Percentiles rank a stretch among this genome's conserved stretches.
phyloP scores from a whole-genome alignment of 1,139 yeast genomes.

The Scheffersomyces insectosa region DNA sequence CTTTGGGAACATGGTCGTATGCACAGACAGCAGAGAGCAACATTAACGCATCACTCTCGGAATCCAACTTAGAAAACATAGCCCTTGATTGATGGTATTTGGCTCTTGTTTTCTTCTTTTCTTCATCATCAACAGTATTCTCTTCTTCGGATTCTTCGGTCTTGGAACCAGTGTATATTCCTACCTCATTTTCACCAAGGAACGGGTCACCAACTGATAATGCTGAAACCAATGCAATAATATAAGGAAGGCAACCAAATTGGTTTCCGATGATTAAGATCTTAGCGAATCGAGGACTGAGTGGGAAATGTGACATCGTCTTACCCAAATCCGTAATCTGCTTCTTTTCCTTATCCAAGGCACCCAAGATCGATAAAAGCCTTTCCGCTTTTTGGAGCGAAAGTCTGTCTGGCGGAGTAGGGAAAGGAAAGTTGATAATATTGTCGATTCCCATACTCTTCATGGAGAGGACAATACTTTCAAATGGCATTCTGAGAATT shows the following conservation, averaged over 20 bases:
- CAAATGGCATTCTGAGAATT: slow-evolving; percentile 92
- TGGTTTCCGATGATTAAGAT: slow-evolving; percentile 89
- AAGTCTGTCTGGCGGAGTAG: slow-evolving; percentile 80
- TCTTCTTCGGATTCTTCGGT: slow-evolving; percentile 26
- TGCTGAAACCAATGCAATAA: slow-evolving; percentile 89
- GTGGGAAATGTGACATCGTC: slow-evolving; percentile 87
- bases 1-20: slow-evolving; percentile 66
- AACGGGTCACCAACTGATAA: slow-evolving; percentile 94
- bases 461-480: slow-evolving; percentile 91
- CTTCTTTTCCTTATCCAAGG: slow-evolving; percentile 54
- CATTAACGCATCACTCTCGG: slow-evolving; percentile 71
- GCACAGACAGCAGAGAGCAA: slow-evolving; percentile 87
- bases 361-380: slow-evolving; percentile 74
- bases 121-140: slow-evolving; percentile 34
- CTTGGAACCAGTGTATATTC: slow-evolving; percentile 29
- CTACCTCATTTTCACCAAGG: slow-evolving; percentile 69
- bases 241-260: slow-evolving; percentile 77
- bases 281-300: slow-evolving; percentile 91
- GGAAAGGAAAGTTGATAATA: slow-evolving; percentile 91
- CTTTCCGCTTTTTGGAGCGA: slow-evolving; percentile 67
- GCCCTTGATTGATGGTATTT: slow-evolving; percentile 59
- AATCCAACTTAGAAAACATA: slow-evolving; percentile 66
- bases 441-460: slow-evolving; percentile 96
- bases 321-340: slow-evolving; percentile 74
- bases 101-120: slow-evolving; percentile 43